Evolutionary conservation across 1,284 basidiomycete species (phyloP).

Genomic region (Ustilago cynodontis): DNA sequence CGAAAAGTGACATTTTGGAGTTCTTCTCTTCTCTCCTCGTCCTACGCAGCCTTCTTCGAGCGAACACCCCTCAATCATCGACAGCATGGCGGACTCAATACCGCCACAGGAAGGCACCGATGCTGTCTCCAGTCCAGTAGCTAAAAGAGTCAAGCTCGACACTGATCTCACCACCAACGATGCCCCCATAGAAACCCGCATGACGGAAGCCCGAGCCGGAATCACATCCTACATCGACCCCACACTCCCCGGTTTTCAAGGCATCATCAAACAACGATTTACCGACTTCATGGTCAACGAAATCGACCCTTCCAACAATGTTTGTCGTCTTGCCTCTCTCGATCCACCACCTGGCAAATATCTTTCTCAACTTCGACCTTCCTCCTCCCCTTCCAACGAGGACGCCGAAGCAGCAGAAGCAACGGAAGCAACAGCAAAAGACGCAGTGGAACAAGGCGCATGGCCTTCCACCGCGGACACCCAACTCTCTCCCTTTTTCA

Average conservation of each 20-base stretch:
- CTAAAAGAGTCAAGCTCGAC: slow-evolving; percentile 16
- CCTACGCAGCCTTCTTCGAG: neutral
- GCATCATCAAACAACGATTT: slow-evolving; percentile 67
- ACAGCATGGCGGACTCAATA: neutral
- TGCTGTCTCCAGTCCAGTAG: slow-evolving; percentile 1
- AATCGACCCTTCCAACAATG: slow-evolving; percentile 34
- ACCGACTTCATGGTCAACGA: slow-evolving; percentile 66
- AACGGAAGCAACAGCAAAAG: neutral
- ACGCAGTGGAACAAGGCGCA: slow-evolving; percentile 2
- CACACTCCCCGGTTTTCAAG: slow-evolving; percentile 53
- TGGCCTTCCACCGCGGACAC: slow-evolving; percentile 41
- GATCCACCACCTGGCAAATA: slow-evolving; percentile 48
- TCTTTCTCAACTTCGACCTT: slow-evolving; percentile 20
- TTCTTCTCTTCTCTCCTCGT: neutral
- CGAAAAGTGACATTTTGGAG: neutral
- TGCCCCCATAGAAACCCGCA: slow-evolving; percentile 21
- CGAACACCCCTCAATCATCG: neutral
- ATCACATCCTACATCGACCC: slow-evolving; percentile 58
- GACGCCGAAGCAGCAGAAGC: slow-evolving; percentile 5
- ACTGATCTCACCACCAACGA: neutral
- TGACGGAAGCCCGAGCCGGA: slow-evolving; percentile 52
- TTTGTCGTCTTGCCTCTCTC: slow-evolving; percentile 54
- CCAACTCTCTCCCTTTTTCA: slow-evolving; percentile 38
- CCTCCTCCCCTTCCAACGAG: neutral
- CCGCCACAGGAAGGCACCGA: neutral